Percentiles rank a stretch among this genome's conserved stretches.
These are phyloP conservation scores for Cutaneotrichosporon sp. DNA, from an alignment of 1,284 basidiomycete genomes.

Conservation along the genomic window DNA sequence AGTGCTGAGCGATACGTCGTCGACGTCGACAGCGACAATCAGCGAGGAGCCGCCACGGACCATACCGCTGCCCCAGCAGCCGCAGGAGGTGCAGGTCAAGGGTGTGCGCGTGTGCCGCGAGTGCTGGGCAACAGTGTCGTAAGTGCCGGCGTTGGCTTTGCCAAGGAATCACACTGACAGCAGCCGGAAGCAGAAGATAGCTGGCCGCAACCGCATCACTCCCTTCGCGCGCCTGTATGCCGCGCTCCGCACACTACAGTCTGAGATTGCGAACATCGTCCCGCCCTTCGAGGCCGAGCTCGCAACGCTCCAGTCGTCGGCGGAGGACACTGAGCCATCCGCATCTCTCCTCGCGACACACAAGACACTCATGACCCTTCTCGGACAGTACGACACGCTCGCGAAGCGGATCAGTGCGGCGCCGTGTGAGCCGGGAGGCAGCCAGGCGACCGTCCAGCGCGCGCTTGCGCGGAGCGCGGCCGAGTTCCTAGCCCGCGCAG, in stretches of 20 bases:
- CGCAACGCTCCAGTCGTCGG: slow-evolving; percentile 51
- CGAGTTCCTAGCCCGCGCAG: slow-evolving; percentile 75
- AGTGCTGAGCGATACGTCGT: neutral
- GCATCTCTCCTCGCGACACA: slow-evolving; percentile 62
- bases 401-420: slow-evolving; percentile 75
- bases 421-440: slow-evolving; percentile 61
- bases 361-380: slow-evolving; percentile 73
- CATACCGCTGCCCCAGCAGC: slow-evolving; percentile 36
- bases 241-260: slow-evolving; percentile 69
- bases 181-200: slow-evolving; percentile 77
- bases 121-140: slow-evolving; percentile 71
- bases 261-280: slow-evolving; percentile 64
- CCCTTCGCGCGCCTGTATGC: slow-evolving; percentile 65
- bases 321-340: slow-evolving; percentile 1
- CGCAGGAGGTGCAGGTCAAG: slow-evolving; percentile 68
- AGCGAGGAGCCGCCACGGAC: slow-evolving; percentile 19
- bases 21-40: slow-evolving; percentile 1
- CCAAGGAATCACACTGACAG: neutral
- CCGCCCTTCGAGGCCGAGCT: slow-evolving; percentile 68
- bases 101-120: slow-evolving; percentile 77
- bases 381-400: slow-evolving; percentile 80
- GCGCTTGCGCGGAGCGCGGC: slow-evolving; percentile 75
- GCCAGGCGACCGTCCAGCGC: slow-evolving; percentile 75
- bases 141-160: neutral
- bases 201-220: slow-evolving; percentile 62